Evolutionary conservation across 306 rosid species (phyloP), one percentile per base, ranked within the genome.

Genomic region (Cucurbita argyrosperma): DNA sequence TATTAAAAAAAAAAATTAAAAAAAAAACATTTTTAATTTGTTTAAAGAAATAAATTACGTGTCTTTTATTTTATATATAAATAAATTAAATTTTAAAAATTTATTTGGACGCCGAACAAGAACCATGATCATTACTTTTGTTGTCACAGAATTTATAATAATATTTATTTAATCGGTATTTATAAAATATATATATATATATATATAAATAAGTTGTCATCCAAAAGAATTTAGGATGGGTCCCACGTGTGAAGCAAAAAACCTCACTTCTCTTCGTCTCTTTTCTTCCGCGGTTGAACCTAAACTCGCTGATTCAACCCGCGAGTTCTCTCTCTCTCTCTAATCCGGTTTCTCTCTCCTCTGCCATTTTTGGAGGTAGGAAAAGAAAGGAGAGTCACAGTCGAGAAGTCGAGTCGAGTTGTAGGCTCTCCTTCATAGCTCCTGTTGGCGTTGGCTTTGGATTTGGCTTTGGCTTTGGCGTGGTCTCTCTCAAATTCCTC

Each of bases 401-500:
- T 63, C 49, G 2, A n/a, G 19, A 50, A 5, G 13, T 47, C 45
- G 52, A 40, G 15, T 63, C 6, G 5, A 50, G 54, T 50, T 8
- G 0, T 19, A 45, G 62, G 2, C 15, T 56, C 61, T 19, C 37
- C 55, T 71, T 74, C 40, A 19, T 69, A 69, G 80, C 75, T 66
- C 50, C 40, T 50, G 71, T 54, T 75, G 14, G 40, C 79, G 76
- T 80, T 35, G 66, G 66, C 62, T 18, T 7, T 23, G 42, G 59
- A 3, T 46, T 46, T 46, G 11, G 47, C n/a, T 58, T 53, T 75
- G 49, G 65, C n/a, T 8, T 18, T 59, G 52, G 52, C 52, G 52
- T 50, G 54, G 18, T 10, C 4, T 57, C 84, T 83, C 86, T 83
- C 78, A 64, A 71, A 76, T 77, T 87, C 86, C 96, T 86, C 88